Base-by-base conservation (phyloP, 768 basidiomycete species). In the Rhodocollybia butyracea region DNA sequence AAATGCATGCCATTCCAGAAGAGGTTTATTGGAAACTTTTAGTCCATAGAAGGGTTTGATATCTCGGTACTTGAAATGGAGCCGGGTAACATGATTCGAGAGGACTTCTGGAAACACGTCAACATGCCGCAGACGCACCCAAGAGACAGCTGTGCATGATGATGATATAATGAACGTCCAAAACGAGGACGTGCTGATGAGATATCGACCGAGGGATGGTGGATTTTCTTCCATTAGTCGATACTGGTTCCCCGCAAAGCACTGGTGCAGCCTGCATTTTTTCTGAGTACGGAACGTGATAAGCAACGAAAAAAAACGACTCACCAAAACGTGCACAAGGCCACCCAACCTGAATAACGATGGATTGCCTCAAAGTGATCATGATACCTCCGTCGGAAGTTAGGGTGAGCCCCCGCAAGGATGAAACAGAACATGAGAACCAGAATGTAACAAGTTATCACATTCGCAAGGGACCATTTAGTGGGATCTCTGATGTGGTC, bases 1-100 rank as follows among this genome's bases (percentile, higher is more conserved):
- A 61, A 83, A 84, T 10, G 76, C 76, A 57, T 83, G 82, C 81
- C 82, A 83, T 65, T 85, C 82, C 42, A 76, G 65, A 36, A 82
- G 70, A 17, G 82, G 83, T 46, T 68, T 67, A 36, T 78, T 73
- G 1, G 77, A 74, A 51, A 79, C 65, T 41, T 76, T 73, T 30
- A 74, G 73, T 60, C 77, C 79, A 55, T 73, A 76, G 46, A 78
- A 79, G 32, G 79, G 64, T 52, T 72, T 71, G 5, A 78, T 76
- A 1, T 22, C 29, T 81, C 81, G 76, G 59, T 85, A 84, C 46
- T 83, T 76, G 67, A 84, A 83, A 67, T 84, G 75, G 21, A 85
- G 66, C 15, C 83, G 74, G 48, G 84, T 77, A 13, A 81, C 81
- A 63, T 84, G 82, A 53, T 73, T 73, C 1, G 82, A 84, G 31